Evolutionary conservation across 805 yeast species (phyloP), one percentile per base, ranked within the genome.

Genomic region (Saccharomyces jurei): DNA sequence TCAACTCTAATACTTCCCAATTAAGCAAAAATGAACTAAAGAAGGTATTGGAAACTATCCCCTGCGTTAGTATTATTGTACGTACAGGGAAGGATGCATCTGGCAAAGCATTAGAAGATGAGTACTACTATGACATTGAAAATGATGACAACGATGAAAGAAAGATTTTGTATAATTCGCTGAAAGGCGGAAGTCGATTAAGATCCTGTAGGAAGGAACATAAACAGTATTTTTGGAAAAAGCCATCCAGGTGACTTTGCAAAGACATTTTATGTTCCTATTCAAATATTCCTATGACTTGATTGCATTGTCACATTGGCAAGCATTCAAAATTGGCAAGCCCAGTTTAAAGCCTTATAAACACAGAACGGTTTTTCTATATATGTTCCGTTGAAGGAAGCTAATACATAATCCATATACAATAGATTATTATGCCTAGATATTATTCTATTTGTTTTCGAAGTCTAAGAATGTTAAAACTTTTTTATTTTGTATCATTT

Each of bases 61-160:
- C 70, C 4, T 86, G 92, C 63, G 79, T 92, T 55, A 98, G 98
- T n/a, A 86, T 87, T 10, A 91, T 94, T 56, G 81, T 82, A 64
- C 85, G 98, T 69, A 77, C 80, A 55, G 97, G 97, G 50, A 91
- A 90, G 69, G 99, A 94, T 71, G 97, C 98, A 2, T 95, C 97
- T 2, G 99, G 98, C 10, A 89, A 90, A 69, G 88, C 87, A 3
- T 76, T 94, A 58, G 98, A 92, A 60, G 96, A 89, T 68, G 97
- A 94, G 68, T 94, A 89, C 66, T 94, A 90, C 70, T 94, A 94
- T 66, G 82, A 84, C 54, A 83, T 90, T 2, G 98, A 90, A 60
- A 79, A 83, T 49, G 99, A 94, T 70, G 67, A 71, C 41, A 96
- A 92, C 65, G 63, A 66, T 28, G 82, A 82, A 50, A 83, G 99